Evolutionary conservation across 345 rosid species (phyloP).

Genomic region (Linum tenue): DNA sequence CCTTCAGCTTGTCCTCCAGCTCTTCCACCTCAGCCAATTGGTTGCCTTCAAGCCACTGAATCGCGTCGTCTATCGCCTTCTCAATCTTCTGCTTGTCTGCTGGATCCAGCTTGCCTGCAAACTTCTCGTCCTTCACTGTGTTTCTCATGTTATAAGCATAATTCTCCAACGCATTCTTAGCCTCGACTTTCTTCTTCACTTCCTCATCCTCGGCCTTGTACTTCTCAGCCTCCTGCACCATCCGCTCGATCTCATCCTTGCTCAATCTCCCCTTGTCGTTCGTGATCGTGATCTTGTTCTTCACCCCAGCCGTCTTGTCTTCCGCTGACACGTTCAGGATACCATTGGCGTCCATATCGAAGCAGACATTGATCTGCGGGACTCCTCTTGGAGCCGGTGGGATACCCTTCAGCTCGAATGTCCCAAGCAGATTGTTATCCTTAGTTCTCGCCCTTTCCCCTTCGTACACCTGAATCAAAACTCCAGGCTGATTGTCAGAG

Average conservation of each 20-base stretch:
- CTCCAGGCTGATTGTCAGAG: constrained; percentile 7
- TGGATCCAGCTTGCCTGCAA: constrained; percentile 5
- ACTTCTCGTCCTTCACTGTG: constrained; percentile 8
- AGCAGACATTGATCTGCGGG: constrained; percentile 9
- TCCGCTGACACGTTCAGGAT: constrained; percentile 6
- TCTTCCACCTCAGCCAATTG: constrained; percentile 12
- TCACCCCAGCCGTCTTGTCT: constrained; percentile 12
- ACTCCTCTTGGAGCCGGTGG: background rate
- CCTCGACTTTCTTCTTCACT: constrained; percentile 11
- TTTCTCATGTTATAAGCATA: constrained; percentile 11
- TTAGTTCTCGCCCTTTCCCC: constrained; percentile 1
- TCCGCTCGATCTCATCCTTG: constrained; percentile 7
- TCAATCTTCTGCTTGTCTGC: constrained; percentile 2
- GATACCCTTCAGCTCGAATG: background rate
- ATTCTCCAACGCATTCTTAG: constrained; percentile 10
- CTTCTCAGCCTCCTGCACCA: constrained; percentile 12
- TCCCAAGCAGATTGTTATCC: background rate
- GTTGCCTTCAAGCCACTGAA: constrained; percentile 11
- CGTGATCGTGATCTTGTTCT: constrained; percentile 14
- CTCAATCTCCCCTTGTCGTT: constrained; percentile 11
- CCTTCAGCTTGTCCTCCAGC: constrained; percentile 3
- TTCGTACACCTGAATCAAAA: constrained; percentile 11
- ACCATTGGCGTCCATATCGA: background rate
- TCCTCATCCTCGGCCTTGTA: constrained; percentile 1
- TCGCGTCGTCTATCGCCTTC: constrained; percentile 5